Percentiles rank a stretch among this genome's conserved stretches.
Evolutionary conservation across 139 green algal species (phyloP).

Genomic region (Yamagishiella unicocca): DNA sequence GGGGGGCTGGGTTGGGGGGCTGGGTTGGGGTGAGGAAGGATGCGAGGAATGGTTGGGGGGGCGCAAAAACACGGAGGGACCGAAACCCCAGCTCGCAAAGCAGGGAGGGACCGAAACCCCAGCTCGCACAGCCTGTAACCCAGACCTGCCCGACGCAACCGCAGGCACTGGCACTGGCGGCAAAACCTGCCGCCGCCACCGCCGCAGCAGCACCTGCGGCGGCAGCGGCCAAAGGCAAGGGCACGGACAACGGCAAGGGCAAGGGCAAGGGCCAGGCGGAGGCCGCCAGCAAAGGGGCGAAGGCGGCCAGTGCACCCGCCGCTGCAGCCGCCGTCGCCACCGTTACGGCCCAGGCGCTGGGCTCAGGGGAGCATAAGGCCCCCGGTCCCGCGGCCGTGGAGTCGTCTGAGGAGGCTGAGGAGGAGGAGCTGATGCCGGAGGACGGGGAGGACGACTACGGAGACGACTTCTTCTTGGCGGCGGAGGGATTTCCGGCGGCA

Average conservation of each 20-base stretch:
- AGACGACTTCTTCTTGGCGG: slow-evolving; percentile 23
- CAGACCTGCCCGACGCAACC: too few species aligned
- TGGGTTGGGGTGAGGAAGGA: too few species aligned
- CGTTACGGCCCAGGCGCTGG: neutral
- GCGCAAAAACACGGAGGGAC: neutral
- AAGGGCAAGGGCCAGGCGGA: too few species aligned
- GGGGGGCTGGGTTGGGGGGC: neutral
- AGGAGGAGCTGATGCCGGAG: neutral
- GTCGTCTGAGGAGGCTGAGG: neutral
- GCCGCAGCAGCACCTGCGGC: neutral
- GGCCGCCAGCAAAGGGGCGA: neutral
- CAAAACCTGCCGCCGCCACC: neutral
- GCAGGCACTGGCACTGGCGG: neutral
- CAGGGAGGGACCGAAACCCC: neutral
- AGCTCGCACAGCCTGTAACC: neutral
- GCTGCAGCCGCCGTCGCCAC: neutral
- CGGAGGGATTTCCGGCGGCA: too few species aligned
- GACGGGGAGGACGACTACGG: neutral
- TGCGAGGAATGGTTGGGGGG: too few species aligned
- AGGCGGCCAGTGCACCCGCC: neutral
- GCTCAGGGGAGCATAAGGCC: neutral
- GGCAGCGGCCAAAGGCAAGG: neutral
- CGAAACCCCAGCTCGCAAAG: neutral
- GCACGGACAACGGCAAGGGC: neutral
- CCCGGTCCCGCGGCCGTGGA: neutral